Percentiles rank a stretch among this genome's conserved stretches.
These are phyloP conservation scores for Boletus rufocinnamomeus DNA, from an alignment of 768 basidiomycete species.

Conservation along the genomic window DNA sequence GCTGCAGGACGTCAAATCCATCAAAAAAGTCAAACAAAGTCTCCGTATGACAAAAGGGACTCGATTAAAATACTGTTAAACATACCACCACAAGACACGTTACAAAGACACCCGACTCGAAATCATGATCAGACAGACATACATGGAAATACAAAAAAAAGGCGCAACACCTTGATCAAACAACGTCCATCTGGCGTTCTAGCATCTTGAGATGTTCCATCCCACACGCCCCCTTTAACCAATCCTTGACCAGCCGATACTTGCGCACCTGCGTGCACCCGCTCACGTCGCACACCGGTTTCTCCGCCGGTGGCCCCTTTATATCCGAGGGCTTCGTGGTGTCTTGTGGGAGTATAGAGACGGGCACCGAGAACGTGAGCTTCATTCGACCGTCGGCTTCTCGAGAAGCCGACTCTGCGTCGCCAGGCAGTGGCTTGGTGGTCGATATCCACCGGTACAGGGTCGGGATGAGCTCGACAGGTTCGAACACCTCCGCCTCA, in stretches of 20 bases:
- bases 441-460: slow-evolving; percentile 79
- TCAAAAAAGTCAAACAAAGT: not conserved
- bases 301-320: slow-evolving; percentile 8
- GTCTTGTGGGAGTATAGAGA: slow-evolving; percentile 25
- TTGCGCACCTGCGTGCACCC: slow-evolving; percentile 60
- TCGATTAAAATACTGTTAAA: not conserved
- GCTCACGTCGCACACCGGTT: slow-evolving; percentile 50
- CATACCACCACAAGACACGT: not conserved
- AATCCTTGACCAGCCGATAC: slow-evolving; percentile 67
- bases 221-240: slow-evolving; percentile 61
- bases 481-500: slow-evolving; percentile 45
- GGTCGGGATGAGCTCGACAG: slow-evolving; percentile 45
- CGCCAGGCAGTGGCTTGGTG: slow-evolving; percentile 32
- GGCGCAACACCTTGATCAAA: not conserved
- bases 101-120: not conserved
- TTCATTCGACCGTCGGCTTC: slow-evolving; percentile 35
- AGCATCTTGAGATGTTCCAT: slow-evolving; percentile 63
- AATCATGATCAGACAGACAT: not conserved
- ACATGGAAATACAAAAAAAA: not conserved
- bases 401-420: slow-evolving; percentile 4
- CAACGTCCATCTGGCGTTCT: slow-evolving; percentile 34
- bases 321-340: slow-evolving; percentile 12
- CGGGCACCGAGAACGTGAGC: slow-evolving; percentile 58
- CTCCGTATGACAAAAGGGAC: no score
- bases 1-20: not conserved